These are phyloP conservation scores for Capsicum baccatum DNA, from an alignment of 257 asterid species.

Conservation along the genomic window DNA sequence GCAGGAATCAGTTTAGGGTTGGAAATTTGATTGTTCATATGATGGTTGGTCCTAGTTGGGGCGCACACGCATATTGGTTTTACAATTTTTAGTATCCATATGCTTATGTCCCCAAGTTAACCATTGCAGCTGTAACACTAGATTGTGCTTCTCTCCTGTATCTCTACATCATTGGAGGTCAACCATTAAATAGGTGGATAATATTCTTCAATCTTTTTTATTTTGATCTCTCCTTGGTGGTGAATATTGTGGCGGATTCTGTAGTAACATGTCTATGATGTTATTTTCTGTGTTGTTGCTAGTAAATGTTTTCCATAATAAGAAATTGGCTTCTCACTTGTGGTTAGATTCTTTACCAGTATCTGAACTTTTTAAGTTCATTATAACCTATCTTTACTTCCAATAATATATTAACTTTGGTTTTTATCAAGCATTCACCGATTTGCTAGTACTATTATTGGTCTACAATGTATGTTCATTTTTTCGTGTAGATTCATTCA, in stretches of 20 bases:
- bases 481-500: not conserved
- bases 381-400: not conserved
- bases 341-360: not conserved
- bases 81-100: conserved; percentile 10
- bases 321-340: not conserved
- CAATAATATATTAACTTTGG: not conserved
- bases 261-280: not conserved
- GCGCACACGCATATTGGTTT: conserved; percentile 12
- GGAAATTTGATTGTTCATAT: conserved; percentile 25
- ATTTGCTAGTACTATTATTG: not conserved
- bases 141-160: conserved; percentile 22
- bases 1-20: conserved; percentile 25
- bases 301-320: not conserved
- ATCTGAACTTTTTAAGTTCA: not conserved
- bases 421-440: not conserved
- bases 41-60: not conserved
- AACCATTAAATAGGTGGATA: not conserved
- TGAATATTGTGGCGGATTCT: not conserved
- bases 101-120: conserved; percentile 21
- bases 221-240: not conserved
- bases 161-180: not conserved
- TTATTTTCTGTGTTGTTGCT: not conserved
- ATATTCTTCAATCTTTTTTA: not conserved
- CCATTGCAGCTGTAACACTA: conserved; percentile 21
- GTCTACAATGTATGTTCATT: not conserved